Evolutionary conservation across 768 basidiomycete species (phyloP).

Genomic region (Termitomyces eurrhizus): DNA sequence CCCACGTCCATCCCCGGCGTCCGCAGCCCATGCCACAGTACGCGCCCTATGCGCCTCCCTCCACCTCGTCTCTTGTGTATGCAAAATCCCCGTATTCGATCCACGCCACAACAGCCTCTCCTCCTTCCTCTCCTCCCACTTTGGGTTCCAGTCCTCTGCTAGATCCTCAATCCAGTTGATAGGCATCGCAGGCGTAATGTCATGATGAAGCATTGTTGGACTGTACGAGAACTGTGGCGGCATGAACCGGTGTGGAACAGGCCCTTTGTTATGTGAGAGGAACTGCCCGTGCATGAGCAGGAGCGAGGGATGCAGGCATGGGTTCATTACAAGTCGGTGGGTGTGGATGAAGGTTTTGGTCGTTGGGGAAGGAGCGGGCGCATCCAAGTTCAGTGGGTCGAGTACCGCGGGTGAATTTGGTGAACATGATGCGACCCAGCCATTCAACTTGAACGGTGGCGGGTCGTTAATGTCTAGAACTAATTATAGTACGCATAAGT

Average conservation of each 20-base stretch:
- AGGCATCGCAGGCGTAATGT: conserved; percentile 43
- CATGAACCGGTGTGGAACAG: conserved; percentile 34
- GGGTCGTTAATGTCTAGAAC: conserved; percentile 12
- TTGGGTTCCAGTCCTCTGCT: conserved; percentile 39
- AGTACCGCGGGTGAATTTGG: conserved; percentile 28
- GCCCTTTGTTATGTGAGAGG: conserved; percentile 43
- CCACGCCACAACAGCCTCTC: conserved; percentile 68
- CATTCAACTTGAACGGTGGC: conserved; percentile 25
- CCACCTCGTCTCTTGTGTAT: conserved; percentile 38
- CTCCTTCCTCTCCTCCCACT: conserved; percentile 57
- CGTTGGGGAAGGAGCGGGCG: conserved; percentile 12
- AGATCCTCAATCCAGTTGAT: conserved; percentile 40
- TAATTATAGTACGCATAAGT: background rate
- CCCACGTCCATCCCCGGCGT: background rate
- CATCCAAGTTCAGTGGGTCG: conserved; percentile 23
- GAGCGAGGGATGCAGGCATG: conserved; percentile 40
- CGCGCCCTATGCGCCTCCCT: conserved; percentile 38
- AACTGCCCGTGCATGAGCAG: conserved; percentile 46
- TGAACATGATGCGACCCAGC: conserved; percentile 36
- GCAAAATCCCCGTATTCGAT: conserved; percentile 63
- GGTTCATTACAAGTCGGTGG: conserved; percentile 42
- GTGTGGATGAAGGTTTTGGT: conserved; percentile 43
- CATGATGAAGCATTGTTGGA: conserved; percentile 44
- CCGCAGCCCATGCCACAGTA: conserved; percentile 30
- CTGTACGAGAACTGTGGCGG: conserved; percentile 51